Conservation (phyloP, 2,329 filamentous ascomycete species). For the Scedosporium aurantiacum region DNA sequence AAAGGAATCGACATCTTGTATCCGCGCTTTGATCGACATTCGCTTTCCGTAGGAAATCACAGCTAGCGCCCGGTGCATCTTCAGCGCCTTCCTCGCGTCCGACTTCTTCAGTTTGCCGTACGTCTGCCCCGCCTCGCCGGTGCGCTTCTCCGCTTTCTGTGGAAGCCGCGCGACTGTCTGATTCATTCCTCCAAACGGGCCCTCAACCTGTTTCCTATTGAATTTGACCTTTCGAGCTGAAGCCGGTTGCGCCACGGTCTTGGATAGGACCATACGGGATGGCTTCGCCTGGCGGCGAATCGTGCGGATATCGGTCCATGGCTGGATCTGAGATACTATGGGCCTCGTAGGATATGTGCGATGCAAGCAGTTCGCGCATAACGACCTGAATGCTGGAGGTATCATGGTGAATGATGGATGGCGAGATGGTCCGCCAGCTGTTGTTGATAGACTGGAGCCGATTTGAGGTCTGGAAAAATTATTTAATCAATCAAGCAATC, state of each 20-base stretch:
- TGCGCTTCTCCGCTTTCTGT: constrained; percentile 3
- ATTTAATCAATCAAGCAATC: too few relatives aligned
- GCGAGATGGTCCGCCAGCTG: neutral
- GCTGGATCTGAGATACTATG: neutral
- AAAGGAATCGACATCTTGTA: constrained; percentile 64
- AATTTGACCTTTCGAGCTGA: constrained; percentile 21
- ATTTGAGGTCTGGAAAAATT: too few relatives aligned
- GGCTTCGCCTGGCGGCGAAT: constrained; percentile 17
- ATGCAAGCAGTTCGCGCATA: constrained; percentile 2
- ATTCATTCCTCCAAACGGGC: constrained; percentile 47
- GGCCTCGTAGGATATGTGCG: neutral
- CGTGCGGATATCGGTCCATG: constrained; percentile 3
- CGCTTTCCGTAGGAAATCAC: constrained; percentile 65
- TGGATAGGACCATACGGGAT: constrained; percentile 48
- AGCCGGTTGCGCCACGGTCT: constrained; percentile 34
- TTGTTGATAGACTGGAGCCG: too few relatives aligned
- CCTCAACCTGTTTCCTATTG: constrained; percentile 28
- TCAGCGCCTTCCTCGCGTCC: constrained; percentile 60
- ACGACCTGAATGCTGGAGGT: constrained; percentile 1
- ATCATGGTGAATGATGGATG: neutral
- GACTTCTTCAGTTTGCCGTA: constrained; percentile 10
- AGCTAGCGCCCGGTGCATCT: constrained; percentile 79
- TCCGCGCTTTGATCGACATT: constrained; percentile 38
- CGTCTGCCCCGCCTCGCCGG: neutral
- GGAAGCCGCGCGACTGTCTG: constrained; percentile 33